Percentiles rank a stretch among this genome's conserved stretches.
Conservation (phyloP, 805 yeast genomes). For the Metschnikowia anglica region DNA sequence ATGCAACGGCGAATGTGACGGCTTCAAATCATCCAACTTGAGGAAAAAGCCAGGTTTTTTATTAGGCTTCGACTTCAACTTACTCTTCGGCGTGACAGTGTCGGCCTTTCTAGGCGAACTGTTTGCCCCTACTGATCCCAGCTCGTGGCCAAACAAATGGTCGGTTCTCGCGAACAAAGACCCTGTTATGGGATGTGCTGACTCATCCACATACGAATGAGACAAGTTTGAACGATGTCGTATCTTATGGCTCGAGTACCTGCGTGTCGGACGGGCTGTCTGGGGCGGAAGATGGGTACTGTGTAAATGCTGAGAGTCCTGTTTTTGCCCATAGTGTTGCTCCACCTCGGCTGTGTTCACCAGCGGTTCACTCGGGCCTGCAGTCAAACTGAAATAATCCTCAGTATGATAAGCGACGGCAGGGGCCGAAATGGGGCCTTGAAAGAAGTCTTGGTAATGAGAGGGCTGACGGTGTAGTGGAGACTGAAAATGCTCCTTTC, state of each 20-base stretch:
- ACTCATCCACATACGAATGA: constrained; percentile 11
- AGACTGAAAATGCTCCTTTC: constrained; percentile 7
- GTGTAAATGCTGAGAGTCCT: neutral
- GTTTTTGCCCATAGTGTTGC: neutral
- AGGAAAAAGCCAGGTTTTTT: constrained; percentile 30
- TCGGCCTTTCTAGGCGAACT: neutral
- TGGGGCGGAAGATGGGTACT: constrained; percentile 5
- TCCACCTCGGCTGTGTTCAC: neutral
- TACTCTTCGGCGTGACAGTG: neutral
- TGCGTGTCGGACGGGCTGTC: constrained; percentile 5
- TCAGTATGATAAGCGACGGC: constrained; percentile 14
- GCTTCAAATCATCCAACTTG: constrained; percentile 25
- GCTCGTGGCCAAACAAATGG: constrained; percentile 2
- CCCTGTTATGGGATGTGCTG: constrained; percentile 1
- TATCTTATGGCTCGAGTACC: constrained; percentile 9
- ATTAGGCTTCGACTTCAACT: constrained; percentile 7
- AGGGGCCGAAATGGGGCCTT: constrained; percentile 19
- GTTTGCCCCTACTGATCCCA: neutral
- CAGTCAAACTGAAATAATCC: constrained; percentile 15
- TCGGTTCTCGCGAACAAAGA: constrained; percentile 4
- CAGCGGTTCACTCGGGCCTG: neutral
- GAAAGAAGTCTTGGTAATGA: constrained; percentile 3
- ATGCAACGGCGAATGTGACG: constrained; percentile 12
- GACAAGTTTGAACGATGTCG: constrained; percentile 17
- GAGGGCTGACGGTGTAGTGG: constrained; percentile 6